Base-by-base conservation (phyloP, 2,329 filamentous ascomycete species). In the Beauveria sp. region DNA sequence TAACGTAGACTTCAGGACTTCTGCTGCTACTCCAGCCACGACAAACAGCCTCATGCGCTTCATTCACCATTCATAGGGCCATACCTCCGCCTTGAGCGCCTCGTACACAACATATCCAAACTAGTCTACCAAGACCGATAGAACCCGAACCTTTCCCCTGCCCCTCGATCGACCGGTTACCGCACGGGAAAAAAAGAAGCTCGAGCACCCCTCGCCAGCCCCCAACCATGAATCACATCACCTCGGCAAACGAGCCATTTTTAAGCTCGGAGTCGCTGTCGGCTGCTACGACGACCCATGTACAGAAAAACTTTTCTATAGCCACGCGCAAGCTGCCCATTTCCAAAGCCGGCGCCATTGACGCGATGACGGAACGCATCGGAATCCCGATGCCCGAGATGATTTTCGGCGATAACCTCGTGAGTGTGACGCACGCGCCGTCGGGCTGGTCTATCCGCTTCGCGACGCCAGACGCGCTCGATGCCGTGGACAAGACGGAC, bases 331-430 rank as follows among this genome's bases (percentile, higher is more conserved):
- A 97, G 79, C 86, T 95, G 56, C 95, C 95, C 65, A 99, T 99
- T 74, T 89, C 96, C 68, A 97, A 96, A 75, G 86, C 93, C 51
- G 89, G 84, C 6, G 90, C 92, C 56, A 98, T 99, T 71, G 92
- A 96, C 71, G 85, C 84, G 43, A 90, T 99, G 85, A 87, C 87
- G 46, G 80, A 81, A 62, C 85, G 84, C 65, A 82, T 99, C 59
- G 87, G 87, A 34, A 97, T 99, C 71, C 86, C 93, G 20, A 86
- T 93, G 46, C 95, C 95, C 9, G 95, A 99, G 78, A 99, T 99
- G 95, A 99, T 99, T 66, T 99, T 99, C 72, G 95, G 95, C 64
- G 93, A 99, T 79, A 99, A 99, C 74, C 79, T 89, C 62, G 87
- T 96, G 46, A 78, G 84, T 7, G 81, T 99, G 63, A 80, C 86